Percentiles rank a stretch among this genome's conserved stretches.
These are phyloP conservation scores for Mortierella hygrophila DNA, from an alignment of 192 early-diverging fungal genomes.

Conservation along the genomic window DNA sequence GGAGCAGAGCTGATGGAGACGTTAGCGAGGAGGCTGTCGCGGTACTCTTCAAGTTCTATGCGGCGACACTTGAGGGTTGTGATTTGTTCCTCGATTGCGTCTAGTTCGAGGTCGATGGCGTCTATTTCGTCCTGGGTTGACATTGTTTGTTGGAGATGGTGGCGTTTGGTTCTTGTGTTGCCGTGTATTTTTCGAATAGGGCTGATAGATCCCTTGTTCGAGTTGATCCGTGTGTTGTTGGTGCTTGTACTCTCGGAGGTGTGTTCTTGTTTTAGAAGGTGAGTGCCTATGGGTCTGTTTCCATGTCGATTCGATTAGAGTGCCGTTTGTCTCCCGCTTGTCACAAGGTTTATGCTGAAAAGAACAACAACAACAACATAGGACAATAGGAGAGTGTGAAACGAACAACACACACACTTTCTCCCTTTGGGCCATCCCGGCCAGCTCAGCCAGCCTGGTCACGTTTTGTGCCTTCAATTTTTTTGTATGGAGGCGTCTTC, in stretches of 20 bases:
- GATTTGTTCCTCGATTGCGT: constrained; percentile 33
- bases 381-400: not conserved
- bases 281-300: not conserved
- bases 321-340: not conserved
- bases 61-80: constrained; percentile 29
- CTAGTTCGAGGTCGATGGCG: constrained; percentile 34
- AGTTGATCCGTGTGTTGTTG: not conserved
- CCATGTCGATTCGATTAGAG: no score
- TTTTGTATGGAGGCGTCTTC: no score
- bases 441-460: not conserved
- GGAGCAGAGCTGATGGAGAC: not conserved
- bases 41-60: constrained; percentile 28
- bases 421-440: not conserved
- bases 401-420: not conserved
- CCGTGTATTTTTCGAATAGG: not conserved
- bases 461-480: not conserved
- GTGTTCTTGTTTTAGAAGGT: not conserved
- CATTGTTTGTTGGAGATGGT: not conserved
- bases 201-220: not conserved
- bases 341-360: not conserved
- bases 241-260: not conserved
- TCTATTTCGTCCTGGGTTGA: constrained; percentile 27
- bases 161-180: not conserved
- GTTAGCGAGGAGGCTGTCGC: constrained; percentile 21
- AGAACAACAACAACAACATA: not conserved